Evolutionary conservation across 2,329 filamentous ascomycete genomes (phyloP), one percentile per base, ranked within the genome.

Genomic region (Aspergillus sp.): DNA sequence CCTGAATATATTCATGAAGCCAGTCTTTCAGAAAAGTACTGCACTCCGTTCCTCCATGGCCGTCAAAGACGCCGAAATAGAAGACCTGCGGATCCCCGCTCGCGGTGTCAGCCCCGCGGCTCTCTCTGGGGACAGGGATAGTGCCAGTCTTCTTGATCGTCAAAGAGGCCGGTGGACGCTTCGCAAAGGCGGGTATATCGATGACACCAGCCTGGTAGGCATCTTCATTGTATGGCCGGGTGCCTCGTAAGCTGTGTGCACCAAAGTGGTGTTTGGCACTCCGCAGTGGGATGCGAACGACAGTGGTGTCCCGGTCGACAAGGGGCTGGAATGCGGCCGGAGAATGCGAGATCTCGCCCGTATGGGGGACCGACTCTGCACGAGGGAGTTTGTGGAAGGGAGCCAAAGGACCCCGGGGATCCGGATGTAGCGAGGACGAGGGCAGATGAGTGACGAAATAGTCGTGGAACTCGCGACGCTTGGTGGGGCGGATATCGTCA

Each of bases 381-480:
- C 92, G 90, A 52, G 93, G 93, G 5, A 97, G 86, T 75, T 95
- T 93, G 76, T 97, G 92, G 67, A 91, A 89, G 30, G 87, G 87
- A 3, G 87, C 88, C 28, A 80, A 73, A 17, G 83, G 78, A 21
- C 82, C 79, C 58, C 87, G 84, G 38, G 91, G 90, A 76, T 98
- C 94, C 7, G 95, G 94, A 69, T 97, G 91, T 48, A 97, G 84
- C 3, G 93, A 97, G 13, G 92, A 96, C 17, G 92, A 96, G 4
- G 95, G 94, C 1, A 99, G 85, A 75, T 97, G 92, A 8, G 95
- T 97, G 61, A 98, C 91, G 76, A 99, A 99, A 81, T 99, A 98
- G 69, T 96, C 92, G 80, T 97, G 92, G 76, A 98, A 98, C 64
- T 78, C 76, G 51, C 85, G 84, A 55, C 78, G 80, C 59, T 68